Evolutionary conservation across 2,329 filamentous ascomycete species (phyloP), one percentile per base, ranked within the genome.

Genomic region (Cercospora canescens): DNA sequence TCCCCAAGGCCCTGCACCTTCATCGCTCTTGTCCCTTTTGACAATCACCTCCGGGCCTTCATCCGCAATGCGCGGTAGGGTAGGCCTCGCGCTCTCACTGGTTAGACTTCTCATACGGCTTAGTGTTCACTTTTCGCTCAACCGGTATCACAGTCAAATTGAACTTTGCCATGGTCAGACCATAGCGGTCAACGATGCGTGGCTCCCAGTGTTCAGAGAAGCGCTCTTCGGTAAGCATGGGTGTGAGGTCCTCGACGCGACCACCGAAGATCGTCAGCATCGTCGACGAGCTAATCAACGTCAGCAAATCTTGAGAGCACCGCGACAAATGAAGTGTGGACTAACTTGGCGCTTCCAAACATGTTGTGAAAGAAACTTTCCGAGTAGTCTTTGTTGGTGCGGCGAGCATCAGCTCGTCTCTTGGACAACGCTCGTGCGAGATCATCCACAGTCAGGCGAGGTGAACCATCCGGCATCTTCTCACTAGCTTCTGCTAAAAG

Each of bases 191-290:
- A 60, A 72, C 70, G 11, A 81, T 72, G 2, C 78, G 73, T 6
- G 79, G 79, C 69, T 81, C 77, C 79, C 79, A 81, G 16, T 77
- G 70, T n/a, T 80, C 76, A 6, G 78, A 66, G 64, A 81, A 81
- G 1, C 78, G 72, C 62, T 81, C 79, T 60, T 81, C 79, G 1
- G 71, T 77, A 21, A 81, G 71, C 78, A 81, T 81, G 1, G 79
- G 76, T 11, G 65, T 73, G 8, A 81, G 70, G 63, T 81, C 79
- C 30, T 76, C 69, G 34, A 81, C 72, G 1, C 70, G 70, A 18
- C 79, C 79, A 50, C 76, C 79, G 41, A 80, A 81, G 34, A 81
- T 76, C 0, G 79, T 80, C 45, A 81, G 72, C 79, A 81, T 81
- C 21, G 79, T 81, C 1, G 78, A 79, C 8, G 78, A 80, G 64